These are phyloP conservation scores for Sesbania bispinosa DNA, from an alignment of 306 rosid genomes.

Conservation along the genomic window DNA sequence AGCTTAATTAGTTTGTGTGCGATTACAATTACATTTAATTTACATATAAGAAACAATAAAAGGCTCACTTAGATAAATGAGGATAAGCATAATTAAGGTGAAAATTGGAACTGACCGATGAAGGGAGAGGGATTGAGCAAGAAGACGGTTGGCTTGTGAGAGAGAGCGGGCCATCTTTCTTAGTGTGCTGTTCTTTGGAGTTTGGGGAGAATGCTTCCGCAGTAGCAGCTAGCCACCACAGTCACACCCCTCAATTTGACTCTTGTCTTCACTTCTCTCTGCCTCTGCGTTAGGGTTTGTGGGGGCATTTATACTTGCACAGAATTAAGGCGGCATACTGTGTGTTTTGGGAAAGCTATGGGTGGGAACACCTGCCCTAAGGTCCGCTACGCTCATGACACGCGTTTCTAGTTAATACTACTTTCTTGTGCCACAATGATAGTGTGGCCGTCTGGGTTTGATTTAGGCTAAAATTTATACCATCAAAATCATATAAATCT, in stretches of 20 bases:
- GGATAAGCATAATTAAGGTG: too few relatives aligned
- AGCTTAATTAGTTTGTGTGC: too few relatives aligned
- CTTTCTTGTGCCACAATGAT: too few relatives aligned
- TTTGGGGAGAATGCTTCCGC: not conserved
- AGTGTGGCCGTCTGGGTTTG: too few relatives aligned
- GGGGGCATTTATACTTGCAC: too few relatives aligned
- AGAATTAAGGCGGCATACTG: not conserved
- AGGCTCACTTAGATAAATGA: too few relatives aligned
- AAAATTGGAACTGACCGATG: constrained; percentile 14
- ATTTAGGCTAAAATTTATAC: too few relatives aligned
- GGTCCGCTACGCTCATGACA: not conserved
- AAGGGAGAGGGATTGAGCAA: constrained; percentile 13
- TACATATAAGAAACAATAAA: too few relatives aligned
- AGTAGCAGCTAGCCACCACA: constrained; percentile 7
- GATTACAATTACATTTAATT: too few relatives aligned
- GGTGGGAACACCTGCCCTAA: not conserved
- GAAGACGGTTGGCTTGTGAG: constrained; percentile 14
- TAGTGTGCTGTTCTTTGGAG: not conserved
- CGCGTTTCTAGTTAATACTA: not conserved
- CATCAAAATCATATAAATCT: too few relatives aligned
- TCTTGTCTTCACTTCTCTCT: not conserved
- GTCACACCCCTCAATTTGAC: not conserved
- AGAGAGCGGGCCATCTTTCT: constrained; percentile 22
- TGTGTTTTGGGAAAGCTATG: not conserved
- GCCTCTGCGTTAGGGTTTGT: not conserved